Percentiles rank a stretch among this genome's conserved stretches.
These are phyloP conservation scores for Cladosporium sp. DNA, from an alignment of 2,329 filamentous ascomycete species.

Conservation along the genomic window DNA sequence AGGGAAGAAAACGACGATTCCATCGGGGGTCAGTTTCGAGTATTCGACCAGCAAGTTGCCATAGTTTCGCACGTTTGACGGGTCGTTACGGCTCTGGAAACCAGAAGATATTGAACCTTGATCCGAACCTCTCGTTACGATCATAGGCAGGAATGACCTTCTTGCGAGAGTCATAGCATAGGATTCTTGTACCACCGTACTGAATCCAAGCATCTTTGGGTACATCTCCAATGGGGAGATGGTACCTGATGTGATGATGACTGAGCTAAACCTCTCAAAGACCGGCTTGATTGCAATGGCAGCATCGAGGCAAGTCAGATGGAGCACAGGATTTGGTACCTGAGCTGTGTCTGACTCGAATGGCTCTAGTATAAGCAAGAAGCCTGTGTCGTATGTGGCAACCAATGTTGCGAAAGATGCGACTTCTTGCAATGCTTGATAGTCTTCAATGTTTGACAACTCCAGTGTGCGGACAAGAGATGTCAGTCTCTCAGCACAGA, in stretches of 20 bases:
- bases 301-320: conserved; percentile 94
- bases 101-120: conserved; percentile 89
- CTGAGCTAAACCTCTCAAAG: conserved; percentile 94
- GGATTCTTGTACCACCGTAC: conserved; percentile 89
- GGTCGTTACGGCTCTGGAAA: conserved; percentile 93
- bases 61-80: conserved; percentile 94
- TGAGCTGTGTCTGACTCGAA: conserved; percentile 94
- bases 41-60: conserved; percentile 92
- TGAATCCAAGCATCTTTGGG: conserved; percentile 95
- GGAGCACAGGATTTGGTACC: conserved; percentile 92
- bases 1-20: conserved; percentile 98
- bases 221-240: conserved; percentile 98
- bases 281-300: conserved; percentile 98
- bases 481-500: conserved; percentile 90
- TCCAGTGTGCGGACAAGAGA: conserved; percentile 93
- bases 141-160: conserved; percentile 95
- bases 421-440: conserved; percentile 92
- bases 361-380: conserved; percentile 92
- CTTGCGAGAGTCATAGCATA: conserved; percentile 95
- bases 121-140: conserved; percentile 91
- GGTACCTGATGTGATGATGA: conserved; percentile 97
- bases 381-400: conserved; percentile 94
- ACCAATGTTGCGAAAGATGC: conserved; percentile 95
- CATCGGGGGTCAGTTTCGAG: conserved; percentile 90
- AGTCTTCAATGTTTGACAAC: conserved; percentile 96